phyloP scores from a whole-genome alignment of 176 grass and related monocot genomes.

The Oryza meridionalis region DNA sequence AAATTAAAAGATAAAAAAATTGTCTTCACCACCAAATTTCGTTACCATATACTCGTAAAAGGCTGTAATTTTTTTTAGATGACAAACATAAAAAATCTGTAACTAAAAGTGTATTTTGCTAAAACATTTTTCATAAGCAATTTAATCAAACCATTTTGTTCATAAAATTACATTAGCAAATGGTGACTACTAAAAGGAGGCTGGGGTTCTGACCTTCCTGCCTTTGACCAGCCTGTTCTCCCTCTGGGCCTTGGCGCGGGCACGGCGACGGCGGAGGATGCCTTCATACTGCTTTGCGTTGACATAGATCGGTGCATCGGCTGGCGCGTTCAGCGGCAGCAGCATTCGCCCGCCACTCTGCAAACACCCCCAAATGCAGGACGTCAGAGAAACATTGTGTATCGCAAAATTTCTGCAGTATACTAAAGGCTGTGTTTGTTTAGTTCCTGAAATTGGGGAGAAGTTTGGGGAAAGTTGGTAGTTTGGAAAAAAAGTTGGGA shows the following conservation, averaged over 20 bases:
- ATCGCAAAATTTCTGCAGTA: not conserved
- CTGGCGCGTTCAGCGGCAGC: constrained; percentile 65
- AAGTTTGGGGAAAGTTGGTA: too few species aligned
- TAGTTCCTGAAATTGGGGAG: too few species aligned
- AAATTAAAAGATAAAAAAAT: too few species aligned
- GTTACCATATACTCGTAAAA: not conserved
- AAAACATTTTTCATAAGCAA: not conserved
- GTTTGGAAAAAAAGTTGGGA: too few species aligned
- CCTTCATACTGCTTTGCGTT: constrained; percentile 94
- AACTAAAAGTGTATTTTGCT: not conserved
- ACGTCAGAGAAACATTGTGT: not conserved
- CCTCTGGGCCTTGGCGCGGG: constrained; percentile 81
- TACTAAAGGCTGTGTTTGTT: too few species aligned
- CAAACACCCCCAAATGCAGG: not conserved
- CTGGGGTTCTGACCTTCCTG: constrained; percentile 62
- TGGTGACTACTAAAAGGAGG: not conserved
- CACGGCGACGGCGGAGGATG: constrained; percentile 82
- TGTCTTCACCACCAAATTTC: not conserved
- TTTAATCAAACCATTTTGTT: not conserved
- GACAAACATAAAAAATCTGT: not conserved
- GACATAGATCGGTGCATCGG: constrained; percentile 80
- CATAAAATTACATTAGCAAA: not conserved
- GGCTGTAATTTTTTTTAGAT: too few species aligned
- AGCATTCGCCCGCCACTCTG: constrained; percentile 72
- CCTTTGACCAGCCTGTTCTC: constrained; percentile 57